Evolutionary conservation across 2,329 filamentous ascomycete genomes (phyloP).

Genomic region (Pyricularia sp.): DNA sequence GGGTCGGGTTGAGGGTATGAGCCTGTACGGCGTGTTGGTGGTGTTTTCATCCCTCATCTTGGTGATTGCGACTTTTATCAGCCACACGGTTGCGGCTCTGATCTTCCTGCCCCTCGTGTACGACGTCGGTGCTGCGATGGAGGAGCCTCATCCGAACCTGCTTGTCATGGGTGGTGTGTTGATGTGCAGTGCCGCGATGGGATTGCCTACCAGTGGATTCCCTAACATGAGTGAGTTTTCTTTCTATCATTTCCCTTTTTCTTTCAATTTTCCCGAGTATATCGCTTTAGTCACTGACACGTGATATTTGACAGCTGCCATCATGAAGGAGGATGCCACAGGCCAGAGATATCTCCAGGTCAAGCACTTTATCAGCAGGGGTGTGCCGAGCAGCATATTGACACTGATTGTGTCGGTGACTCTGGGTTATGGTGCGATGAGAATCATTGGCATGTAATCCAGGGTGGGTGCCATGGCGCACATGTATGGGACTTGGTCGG

Average conservation of each 20-base stretch:
- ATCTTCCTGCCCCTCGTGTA: conserved; percentile 89
- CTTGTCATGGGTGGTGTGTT: conserved; percentile 91
- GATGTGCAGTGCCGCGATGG: conserved; percentile 99
- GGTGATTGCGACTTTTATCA: conserved; percentile 95
- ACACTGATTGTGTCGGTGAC: conserved; percentile 77
- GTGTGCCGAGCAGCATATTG: conserved; percentile 77
- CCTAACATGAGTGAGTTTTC: conserved; percentile 92
- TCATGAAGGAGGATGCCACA: conserved; percentile 97
- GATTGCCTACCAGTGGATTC: conserved; percentile 88
- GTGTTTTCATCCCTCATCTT: conserved; percentile 80
- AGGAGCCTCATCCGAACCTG: conserved; percentile 83
- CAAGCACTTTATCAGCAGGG: conserved; percentile 89
- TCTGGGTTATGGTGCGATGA: conserved; percentile 85
- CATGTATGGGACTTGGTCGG: background rate
- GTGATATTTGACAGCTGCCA: conserved; percentile 55
- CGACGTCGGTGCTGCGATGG: conserved; percentile 77
- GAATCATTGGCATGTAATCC: conserved; percentile 35
- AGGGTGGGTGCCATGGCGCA: background rate
- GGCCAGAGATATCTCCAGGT: conserved; percentile 88
- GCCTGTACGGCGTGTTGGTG: conserved; percentile 75
- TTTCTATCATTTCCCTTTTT: conserved; percentile 10
- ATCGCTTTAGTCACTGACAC: background rate
- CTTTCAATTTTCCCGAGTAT: background rate
- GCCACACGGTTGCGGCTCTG: conserved; percentile 89
- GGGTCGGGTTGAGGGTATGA: conserved; percentile 62